phyloP scores from a whole-genome alignment of 2,329 filamentous ascomycete genomes.

The Thermothelomyces thermophilus region DNA sequence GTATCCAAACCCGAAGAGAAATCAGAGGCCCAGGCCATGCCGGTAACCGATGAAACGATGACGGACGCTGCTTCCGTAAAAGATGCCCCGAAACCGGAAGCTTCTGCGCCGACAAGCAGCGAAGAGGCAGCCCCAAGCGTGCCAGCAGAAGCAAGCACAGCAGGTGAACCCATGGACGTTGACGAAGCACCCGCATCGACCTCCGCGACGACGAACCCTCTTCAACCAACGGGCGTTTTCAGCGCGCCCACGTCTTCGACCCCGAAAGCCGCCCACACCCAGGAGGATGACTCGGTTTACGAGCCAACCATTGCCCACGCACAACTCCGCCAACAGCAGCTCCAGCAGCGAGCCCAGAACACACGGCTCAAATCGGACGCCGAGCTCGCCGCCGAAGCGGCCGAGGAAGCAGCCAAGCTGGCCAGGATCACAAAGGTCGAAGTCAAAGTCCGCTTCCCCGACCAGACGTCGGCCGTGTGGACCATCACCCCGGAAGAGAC shows the following conservation, averaged over 20 bases:
- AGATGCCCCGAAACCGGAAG: conserved; percentile 9
- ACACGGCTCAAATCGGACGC: conserved; percentile 74
- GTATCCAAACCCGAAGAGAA: conserved; percentile 17
- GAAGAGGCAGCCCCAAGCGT: background rate
- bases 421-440: conserved; percentile 61
- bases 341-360: conserved; percentile 59
- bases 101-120: conserved; percentile 3
- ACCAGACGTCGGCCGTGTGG: conserved; percentile 71
- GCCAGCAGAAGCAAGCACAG: background rate
- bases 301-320: conserved; percentile 69
- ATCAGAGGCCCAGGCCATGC: conserved; percentile 9
- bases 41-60: conserved; percentile 14
- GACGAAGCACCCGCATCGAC: conserved; percentile 13
- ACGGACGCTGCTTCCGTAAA: conserved; percentile 8
- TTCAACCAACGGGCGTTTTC: conserved; percentile 62
- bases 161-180: conserved; percentile 16
- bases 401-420: conserved; percentile 58
- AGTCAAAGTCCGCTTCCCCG: conserved; percentile 80
- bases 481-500: conserved; percentile 63
- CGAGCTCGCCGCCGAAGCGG: conserved; percentile 66
- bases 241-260: conserved; percentile 67
- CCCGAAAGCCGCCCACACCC: conserved; percentile 64
- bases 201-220: conserved; percentile 21
- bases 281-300: conserved; percentile 68
- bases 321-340: conserved; percentile 63